phyloP scores from a whole-genome alignment of 371 early-diverging fungal species.

The Mucor racemosus region DNA sequence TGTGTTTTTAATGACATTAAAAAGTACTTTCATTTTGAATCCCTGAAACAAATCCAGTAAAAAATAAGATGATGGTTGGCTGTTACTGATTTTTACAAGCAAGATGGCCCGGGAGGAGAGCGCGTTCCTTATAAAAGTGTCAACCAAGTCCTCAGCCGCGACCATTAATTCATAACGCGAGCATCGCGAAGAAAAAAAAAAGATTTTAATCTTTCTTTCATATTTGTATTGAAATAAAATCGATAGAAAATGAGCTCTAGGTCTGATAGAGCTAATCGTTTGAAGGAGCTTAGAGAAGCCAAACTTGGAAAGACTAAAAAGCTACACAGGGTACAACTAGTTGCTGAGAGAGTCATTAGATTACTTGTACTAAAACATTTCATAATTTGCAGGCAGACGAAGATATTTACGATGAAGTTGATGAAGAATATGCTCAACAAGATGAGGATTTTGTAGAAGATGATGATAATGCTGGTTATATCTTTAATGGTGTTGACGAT shows the following conservation, averaged over 20 bases:
- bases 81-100: too few species aligned
- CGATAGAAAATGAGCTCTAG: slow-evolving; percentile 15
- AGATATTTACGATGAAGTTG: slow-evolving; percentile 63
- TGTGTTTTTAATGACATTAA: too few species aligned
- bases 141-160: neutral
- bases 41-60: neutral
- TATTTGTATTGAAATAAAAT: neutral
- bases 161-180: slow-evolving; percentile 8
- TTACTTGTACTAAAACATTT: neutral
- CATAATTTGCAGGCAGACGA: slow-evolving; percentile 25
- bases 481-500: slow-evolving; percentile 75
- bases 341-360: neutral
- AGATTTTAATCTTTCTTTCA: slow-evolving; percentile 1
- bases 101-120: neutral
- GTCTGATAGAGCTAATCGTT: slow-evolving; percentile 18
- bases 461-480: slow-evolving; percentile 85
- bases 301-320: slow-evolving; percentile 13
- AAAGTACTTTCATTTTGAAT: too few species aligned
- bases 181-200: slow-evolving; percentile 1
- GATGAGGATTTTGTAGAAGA: slow-evolving; percentile 84
- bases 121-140: neutral
- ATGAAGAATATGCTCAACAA: slow-evolving; percentile 66
- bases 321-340: slow-evolving; percentile 6
- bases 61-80: neutral
- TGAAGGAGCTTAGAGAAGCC: slow-evolving; percentile 22